phyloP scores from a whole-genome alignment of 2,329 filamentous ascomycete genomes.

The Didymella lethalis region DNA sequence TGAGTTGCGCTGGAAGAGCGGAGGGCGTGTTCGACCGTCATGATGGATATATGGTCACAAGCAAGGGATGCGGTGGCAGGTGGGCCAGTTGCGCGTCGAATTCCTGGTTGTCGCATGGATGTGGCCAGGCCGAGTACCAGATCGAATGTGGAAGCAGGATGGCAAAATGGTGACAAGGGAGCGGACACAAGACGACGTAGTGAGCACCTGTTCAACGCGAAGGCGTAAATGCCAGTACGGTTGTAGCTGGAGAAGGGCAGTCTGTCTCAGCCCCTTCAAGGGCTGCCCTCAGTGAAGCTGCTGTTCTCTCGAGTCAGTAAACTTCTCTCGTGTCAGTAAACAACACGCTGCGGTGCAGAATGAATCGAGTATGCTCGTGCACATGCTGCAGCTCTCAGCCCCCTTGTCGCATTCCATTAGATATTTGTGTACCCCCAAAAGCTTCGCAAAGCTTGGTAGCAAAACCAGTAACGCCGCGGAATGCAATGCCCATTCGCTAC shows the following conservation, averaged over 20 bases:
- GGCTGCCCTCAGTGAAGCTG: not conserved
- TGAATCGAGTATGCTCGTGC: slow-evolving; percentile 14
- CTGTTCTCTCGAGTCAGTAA: not conserved
- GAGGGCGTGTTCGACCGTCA: slow-evolving; percentile 7
- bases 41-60: slow-evolving; percentile 23
- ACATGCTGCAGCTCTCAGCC: slow-evolving; percentile 13
- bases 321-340: not conserved
- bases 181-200: not conserved
- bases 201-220: not conserved
- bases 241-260: not conserved
- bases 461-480: slow-evolving; percentile 24
- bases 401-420: slow-evolving; percentile 25
- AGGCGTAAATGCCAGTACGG: not conserved
- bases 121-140: slow-evolving; percentile 5
- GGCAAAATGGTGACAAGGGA: slow-evolving; percentile 12
- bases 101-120: slow-evolving; percentile 33
- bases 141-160: slow-evolving; percentile 11
- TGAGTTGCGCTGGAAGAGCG: slow-evolving; percentile 5
- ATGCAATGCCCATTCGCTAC: slow-evolving; percentile 18
- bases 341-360: slow-evolving; percentile 6
- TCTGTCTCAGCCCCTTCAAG: slow-evolving; percentile 5
- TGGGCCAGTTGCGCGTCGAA: slow-evolving; percentile 36
- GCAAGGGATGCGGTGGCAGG: slow-evolving; percentile 31
- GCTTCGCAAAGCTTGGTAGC: slow-evolving; percentile 33
- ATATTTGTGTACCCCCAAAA: slow-evolving; percentile 28